These are phyloP conservation scores for Plectosphaerella sp. DNA, from an alignment of 2,329 filamentous ascomycete genomes.

Conservation along the genomic window DNA sequence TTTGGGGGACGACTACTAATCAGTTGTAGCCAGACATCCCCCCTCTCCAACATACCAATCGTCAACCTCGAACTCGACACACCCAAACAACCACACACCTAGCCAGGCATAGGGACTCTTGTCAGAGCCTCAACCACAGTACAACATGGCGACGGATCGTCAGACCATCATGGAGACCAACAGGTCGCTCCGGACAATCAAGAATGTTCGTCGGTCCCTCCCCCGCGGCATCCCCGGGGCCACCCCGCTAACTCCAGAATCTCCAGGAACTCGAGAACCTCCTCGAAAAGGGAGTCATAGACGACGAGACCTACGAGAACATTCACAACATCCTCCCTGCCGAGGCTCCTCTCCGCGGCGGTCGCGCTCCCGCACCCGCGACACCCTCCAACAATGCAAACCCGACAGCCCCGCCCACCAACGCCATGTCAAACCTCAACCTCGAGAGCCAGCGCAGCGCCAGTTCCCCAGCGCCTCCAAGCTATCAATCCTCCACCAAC, in stretches of 20 bases:
- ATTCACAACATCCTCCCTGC: conserved; percentile 72
- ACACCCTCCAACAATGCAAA: conserved; percentile 22
- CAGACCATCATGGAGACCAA: conserved; percentile 67
- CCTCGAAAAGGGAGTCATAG: conserved; percentile 76
- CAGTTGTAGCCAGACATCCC: not conserved
- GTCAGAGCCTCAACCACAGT: not conserved
- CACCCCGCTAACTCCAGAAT: not conserved
- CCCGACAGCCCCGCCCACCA: conserved; percentile 23
- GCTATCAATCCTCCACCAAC: conserved; percentile 42
- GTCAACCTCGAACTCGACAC: not conserved
- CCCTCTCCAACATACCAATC: not conserved
- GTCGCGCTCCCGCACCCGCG: conserved; percentile 29
- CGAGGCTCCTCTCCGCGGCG: conserved; percentile 57
- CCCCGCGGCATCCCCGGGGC: not conserved
- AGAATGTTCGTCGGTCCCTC: conserved; percentile 56
- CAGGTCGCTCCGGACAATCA: conserved; percentile 81
- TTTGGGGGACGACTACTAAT: not conserved
- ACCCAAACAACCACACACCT: not conserved
- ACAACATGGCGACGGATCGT: conserved; percentile 31
- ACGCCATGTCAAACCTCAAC: conserved; percentile 38
- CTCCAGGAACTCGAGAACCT: conserved; percentile 90
- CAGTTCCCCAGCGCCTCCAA: conserved; percentile 39
- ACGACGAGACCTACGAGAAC: conserved; percentile 66
- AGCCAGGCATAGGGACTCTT: not conserved
- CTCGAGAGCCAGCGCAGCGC: conserved; percentile 17